Evolutionary conservation across 345 rosid genomes (phyloP).

Genomic region (Anastatica hierochuntica): DNA sequence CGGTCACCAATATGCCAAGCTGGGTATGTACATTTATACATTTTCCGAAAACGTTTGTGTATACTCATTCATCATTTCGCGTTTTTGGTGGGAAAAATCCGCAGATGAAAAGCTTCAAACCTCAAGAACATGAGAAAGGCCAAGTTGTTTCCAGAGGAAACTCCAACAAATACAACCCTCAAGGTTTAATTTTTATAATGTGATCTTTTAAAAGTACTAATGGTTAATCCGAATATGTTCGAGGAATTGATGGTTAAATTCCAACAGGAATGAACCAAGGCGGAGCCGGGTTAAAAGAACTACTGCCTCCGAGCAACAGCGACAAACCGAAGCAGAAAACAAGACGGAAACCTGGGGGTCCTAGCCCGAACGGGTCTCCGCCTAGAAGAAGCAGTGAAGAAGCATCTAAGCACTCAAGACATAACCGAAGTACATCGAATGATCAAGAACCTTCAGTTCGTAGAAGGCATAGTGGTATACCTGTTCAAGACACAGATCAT

Average conservation of each 20-base stretch:
- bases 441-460: slow-evolving; percentile 25
- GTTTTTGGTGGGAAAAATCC: background rate
- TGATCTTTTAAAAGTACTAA: no score
- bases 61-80: background rate
- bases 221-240: background rate
- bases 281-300: slow-evolving; percentile 18
- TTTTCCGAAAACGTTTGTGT: background rate
- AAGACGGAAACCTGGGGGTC: slow-evolving; percentile 8
- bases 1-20: slow-evolving; percentile 43
- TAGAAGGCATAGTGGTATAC: slow-evolving; percentile 14
- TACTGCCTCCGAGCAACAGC: slow-evolving; percentile 14
- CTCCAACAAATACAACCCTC: slow-evolving; percentile 22
- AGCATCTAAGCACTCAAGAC: slow-evolving; percentile 15
- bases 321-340: slow-evolving; percentile 24
- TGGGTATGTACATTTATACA: slow-evolving; percentile 34
- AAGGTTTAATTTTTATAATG: slow-evolving; percentile 9
- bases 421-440: slow-evolving; percentile 9
- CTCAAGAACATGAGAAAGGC: slow-evolving; percentile 24
- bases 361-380: slow-evolving; percentile 6
- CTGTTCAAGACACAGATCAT: slow-evolving; percentile 3
- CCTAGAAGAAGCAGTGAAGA: slow-evolving; percentile 20
- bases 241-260: background rate
- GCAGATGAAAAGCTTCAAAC: slow-evolving; percentile 27
- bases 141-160: slow-evolving; percentile 28
- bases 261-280: slow-evolving; percentile 13